Base-by-base conservation (phyloP, 345 rosid species). In the Eucalyptus erythrocorys region DNA sequence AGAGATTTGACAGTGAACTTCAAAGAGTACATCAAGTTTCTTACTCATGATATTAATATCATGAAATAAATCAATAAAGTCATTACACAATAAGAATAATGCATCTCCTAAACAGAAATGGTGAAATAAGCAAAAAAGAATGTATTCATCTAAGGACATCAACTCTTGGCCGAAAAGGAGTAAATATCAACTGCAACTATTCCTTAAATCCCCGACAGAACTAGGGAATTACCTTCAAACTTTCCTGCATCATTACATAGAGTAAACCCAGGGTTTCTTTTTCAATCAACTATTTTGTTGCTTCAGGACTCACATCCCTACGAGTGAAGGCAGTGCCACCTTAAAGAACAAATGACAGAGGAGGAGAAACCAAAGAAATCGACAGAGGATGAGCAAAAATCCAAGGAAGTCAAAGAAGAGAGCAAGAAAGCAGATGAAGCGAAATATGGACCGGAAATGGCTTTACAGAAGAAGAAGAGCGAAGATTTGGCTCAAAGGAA, bases 301-400 rank as follows among this genome's bases (percentile, higher is more conserved):
- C 99, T 94, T 97, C 99, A 87, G 99, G 99, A 87, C 98, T 96
- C 91, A 98, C 97, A 90, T 96, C 98, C 93, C 99, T 96, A 6
- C 98, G 98, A 32, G 96, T 94, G 91, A 93, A 98, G 90, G 98
- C 99, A 87, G 98, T 98, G 88, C 99, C 99, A 86, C 99, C 98
- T 98, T 86, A 40, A 64, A 90, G 88, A 80, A 90, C 85, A 91
- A 86, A 88, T 21, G n/a, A 37, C 10, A 37, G 40, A 50, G 82
- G 88, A 76, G 48, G 53, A 49, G 53, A 86, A 86, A 53, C 76
- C 55, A 6, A 87, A 87, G 82, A 48, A 42, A 64, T 15, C 79
- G 27, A 66, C 82, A 64, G 84, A 16, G 51, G 85, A 48, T 17
- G 53, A 32, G 88, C 34, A 66, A 71, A 66, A 53, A 40, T 85